Evolutionary conservation across 257 asterid species (phyloP), one percentile per base, ranked within the genome.

Genomic region (Solanum paucissectum): DNA sequence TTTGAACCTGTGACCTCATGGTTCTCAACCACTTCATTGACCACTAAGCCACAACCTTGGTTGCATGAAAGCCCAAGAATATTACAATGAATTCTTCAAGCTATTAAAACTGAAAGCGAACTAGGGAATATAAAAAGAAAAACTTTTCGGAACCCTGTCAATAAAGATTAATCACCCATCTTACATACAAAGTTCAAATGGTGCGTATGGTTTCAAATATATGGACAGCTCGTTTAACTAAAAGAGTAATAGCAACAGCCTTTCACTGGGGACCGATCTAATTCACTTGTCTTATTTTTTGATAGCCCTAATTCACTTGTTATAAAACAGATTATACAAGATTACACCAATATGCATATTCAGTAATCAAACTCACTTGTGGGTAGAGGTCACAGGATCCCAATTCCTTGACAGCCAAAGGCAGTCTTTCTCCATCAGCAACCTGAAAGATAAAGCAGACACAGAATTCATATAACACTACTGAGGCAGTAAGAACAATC

Each of bases 341-440:
- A 40, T 46, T 27, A 38, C 58, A 64, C 62, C 87, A 40, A 27
- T 20, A 40, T 27, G 60, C 60, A 64, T 64, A 25, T 60, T 36
- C 66, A 36, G 72, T 12, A 64, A 40, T 73, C 90, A 83, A 68
- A 90, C 90, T 91, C 88, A 96, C 99, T 93, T 97, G 98, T 72
- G 99, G 99, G 88, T 97, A 97, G 90, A 97, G 98, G 92, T 97
- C 99, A 89, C 99, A 97, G 44, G 94, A 95, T 62, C 99, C 99
- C 96, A 97, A 88, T 89, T 97, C 99, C 91, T 95, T 97, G 74
- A 97, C 98, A 58, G 98, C 97, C 91, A 97, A 90, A 86, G 98
- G 98, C 91, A 97, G 88, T 90, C 99, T 95, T 90, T 97, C 99
- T 88, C 99, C 99, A 86, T 95, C 99, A 88, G 95, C 92, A 83